These are phyloP conservation scores for Clavispora vitiphila DNA, from an alignment of 805 yeast genomes.

Conservation along the genomic window DNA sequence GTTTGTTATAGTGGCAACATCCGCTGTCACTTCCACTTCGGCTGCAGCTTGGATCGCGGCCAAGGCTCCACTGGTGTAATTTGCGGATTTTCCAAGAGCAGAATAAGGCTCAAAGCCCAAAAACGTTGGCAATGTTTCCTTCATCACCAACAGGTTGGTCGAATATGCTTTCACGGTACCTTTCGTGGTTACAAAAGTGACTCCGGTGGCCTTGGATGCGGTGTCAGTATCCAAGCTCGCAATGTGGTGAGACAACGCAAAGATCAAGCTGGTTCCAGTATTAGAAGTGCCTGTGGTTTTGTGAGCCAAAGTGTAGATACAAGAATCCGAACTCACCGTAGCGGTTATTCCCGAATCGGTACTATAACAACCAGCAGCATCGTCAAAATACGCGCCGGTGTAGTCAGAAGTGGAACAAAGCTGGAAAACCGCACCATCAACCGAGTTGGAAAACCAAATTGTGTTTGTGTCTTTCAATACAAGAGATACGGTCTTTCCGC, in stretches of 20 bases:
- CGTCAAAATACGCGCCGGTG: constrained; percentile 40
- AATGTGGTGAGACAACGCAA: constrained; percentile 67
- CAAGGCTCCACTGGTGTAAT: constrained; percentile 9
- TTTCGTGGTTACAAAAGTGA: constrained; percentile 47
- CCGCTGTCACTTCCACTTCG: constrained; percentile 23
- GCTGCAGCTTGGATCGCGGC: constrained; percentile 13
- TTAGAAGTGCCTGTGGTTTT: constrained; percentile 46
- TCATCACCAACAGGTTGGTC: constrained; percentile 32
- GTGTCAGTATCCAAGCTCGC: constrained; percentile 35
- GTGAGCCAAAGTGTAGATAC: constrained; percentile 46
- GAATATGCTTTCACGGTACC: constrained; percentile 46
- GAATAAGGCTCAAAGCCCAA: constrained; percentile 38
- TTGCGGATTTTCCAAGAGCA: constrained; percentile 7
- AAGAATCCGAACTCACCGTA: constrained; percentile 40
- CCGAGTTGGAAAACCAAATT: background rate
- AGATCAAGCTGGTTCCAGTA: constrained; percentile 47
- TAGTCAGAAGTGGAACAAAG: background rate
- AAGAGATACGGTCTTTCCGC: background rate
- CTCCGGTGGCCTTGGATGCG: constrained; percentile 32
- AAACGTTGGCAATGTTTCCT: constrained; percentile 22
- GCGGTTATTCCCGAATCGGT: constrained; percentile 47
- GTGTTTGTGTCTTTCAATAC: background rate
- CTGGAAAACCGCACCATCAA: background rate
- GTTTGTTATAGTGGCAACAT: constrained; percentile 38
- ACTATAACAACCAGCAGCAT: constrained; percentile 66